Evolutionary conservation across 108 stramenopile species (phyloP), one percentile per base, ranked within the genome.

Genomic region (Conticribra guillardii): DNA sequence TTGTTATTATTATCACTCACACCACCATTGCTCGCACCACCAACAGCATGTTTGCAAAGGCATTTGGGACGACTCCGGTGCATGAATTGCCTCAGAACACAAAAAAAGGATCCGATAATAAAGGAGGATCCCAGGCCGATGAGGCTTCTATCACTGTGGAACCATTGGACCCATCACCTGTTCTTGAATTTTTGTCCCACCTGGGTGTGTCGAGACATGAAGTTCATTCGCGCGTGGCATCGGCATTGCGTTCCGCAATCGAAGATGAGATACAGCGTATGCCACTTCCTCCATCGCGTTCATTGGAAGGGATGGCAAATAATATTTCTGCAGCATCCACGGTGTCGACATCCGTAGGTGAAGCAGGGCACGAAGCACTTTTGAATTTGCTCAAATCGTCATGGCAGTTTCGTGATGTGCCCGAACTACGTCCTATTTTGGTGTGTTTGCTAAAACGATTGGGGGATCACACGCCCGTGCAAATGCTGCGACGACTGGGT

Each of bases 221-320:
- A 76, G 89, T 90, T 16, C 91, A 95, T 64, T 81, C 85, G 54
- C 90, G 90, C 19, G 74, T 95, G 55, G 73, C 80, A 4, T 84
- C 89, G 44, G 73, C 89, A 4, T 70, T 95, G 21, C 82, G 85
- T 46, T 82, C 84, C 41, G 67, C 85, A 32, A 69, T 95, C 27
- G 91, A 92, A 79, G 87, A 88, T 55, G 94, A 95, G 68, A 85
- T 95, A 54, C 75, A 87, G 48, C 88, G 91, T 28, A 72, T 89
- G 57, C 76, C 82, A 47, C 31, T 83, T 17, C 33, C 81, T 37
- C 28, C 54, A 1, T 31, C 22, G 29, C 17, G 29, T 22, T 41
- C 11, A 11, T 9, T 41, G 37, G 37, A 41, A 41, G 37, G 37
- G 5, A 9, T 41, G 37, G 11, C 37, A 41, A 33, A 17, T 41